Evolutionary conservation across 176 grass and related monocot genomes (phyloP).

Genomic region (Secale cereale): DNA sequence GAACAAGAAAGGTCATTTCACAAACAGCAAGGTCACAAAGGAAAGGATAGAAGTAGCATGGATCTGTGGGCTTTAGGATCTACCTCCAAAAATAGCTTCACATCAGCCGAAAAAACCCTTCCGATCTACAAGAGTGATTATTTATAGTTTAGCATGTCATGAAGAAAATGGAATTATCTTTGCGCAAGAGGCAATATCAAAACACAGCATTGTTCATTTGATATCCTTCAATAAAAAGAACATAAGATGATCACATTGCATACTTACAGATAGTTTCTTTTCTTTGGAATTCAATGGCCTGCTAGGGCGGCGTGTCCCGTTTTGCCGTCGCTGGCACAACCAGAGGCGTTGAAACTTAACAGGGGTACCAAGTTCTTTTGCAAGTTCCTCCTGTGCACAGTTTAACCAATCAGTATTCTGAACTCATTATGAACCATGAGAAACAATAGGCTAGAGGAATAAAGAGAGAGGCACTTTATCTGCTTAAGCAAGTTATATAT

Average conservation of each 20-base stretch:
- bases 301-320: background rate
- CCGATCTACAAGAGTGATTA: constrained; percentile 6
- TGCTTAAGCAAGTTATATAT: background rate
- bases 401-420: background rate
- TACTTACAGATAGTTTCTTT: background rate
- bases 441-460: background rate
- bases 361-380: background rate
- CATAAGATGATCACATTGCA: background rate
- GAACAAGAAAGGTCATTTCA: background rate
- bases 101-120: background rate
- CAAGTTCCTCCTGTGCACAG: background rate
- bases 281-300: background rate
- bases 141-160: background rate
- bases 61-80: background rate
- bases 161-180: too few relatives aligned
- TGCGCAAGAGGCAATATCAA: too few relatives aligned
- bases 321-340: background rate
- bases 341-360: constrained; percentile 8
- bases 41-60: background rate
- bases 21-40: background rate
- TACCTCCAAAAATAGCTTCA: background rate
- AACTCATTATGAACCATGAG: background rate
- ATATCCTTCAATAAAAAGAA: background rate
- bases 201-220: too few relatives aligned
- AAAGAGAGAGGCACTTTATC: background rate